Evolutionary conservation across 345 rosid genomes (phyloP), one percentile per base, ranked within the genome.

Genomic region (Triadica sebifera): DNA sequence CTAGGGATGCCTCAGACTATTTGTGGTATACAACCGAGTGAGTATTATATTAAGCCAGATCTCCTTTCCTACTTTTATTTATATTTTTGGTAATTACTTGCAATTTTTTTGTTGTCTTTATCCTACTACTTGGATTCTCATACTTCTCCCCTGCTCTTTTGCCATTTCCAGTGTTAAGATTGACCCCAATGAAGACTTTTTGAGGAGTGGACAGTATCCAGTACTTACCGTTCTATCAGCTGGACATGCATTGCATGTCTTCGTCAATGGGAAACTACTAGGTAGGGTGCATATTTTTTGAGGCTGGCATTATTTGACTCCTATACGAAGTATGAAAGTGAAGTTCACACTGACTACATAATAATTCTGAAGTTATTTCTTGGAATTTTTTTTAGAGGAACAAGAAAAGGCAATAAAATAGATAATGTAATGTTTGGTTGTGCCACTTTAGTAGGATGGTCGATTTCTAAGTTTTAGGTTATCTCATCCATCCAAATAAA

Each of bases 11-110:
- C 58, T 79, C 97, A 1, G 99, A 96, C 75, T 96, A 96, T 76
- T 79, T 96, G 89, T 96, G 99, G 99, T 96, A 93, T 88, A 84
- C 83, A 79, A 96, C 99, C 77, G 98, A 93, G 99, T 96, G 78
- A 90, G 99, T 88, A 75, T 70, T 20, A 63, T 34, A 63, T 73
- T 39, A 41, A n/a, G 46, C 46, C 34, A 12, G 22, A 17, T 64
- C 19, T 34, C 24, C 52, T 16, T 16, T 67, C 10, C 19, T 7
- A 15, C 20, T 62, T 39, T 16, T 37, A 37, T 46, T 25, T 68
- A 51, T 8, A 13, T 67, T 75, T 37, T 47, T 20, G 19, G 25
- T 38, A 46, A 62, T 29, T 37, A 13, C 65, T 47, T 22, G 34
- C 7, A 29, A 43, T 37, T 2, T 9, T 11, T 9, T 78, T 15